phyloP scores from a whole-genome alignment of 805 yeast genomes.

The Naumovozyma castellii region DNA sequence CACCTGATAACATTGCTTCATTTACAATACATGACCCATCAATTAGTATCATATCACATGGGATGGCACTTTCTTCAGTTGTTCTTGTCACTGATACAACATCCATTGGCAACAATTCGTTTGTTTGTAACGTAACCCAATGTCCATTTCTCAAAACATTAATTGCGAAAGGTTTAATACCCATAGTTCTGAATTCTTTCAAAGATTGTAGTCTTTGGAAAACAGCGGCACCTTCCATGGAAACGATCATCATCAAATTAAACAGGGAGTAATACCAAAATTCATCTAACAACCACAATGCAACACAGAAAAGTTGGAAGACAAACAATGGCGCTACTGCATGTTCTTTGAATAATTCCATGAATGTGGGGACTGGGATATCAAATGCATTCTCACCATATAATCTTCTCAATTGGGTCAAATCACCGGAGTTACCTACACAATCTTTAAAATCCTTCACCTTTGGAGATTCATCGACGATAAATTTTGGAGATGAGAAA shows the following conservation, averaged over 20 bases:
- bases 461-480: constrained; percentile 47
- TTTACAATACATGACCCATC: constrained; percentile 93
- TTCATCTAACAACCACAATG: constrained; percentile 92
- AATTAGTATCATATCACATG: constrained; percentile 80
- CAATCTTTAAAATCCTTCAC: constrained; percentile 47
- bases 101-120: constrained; percentile 83
- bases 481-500: constrained; percentile 76
- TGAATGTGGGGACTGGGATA: constrained; percentile 87
- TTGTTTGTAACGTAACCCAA: constrained; percentile 66
- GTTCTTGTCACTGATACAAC: constrained; percentile 81
- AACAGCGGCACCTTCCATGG: constrained; percentile 90
- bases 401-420: constrained; percentile 40
- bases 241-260: constrained; percentile 81
- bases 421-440: constrained; percentile 48
- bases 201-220: constrained; percentile 92
- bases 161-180: constrained; percentile 80
- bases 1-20: constrained; percentile 98
- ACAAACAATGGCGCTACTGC: constrained; percentile 98
- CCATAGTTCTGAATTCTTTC: constrained; percentile 95
- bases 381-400: constrained; percentile 87
- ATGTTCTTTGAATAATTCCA: constrained; percentile 89
- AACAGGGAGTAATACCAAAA: constrained; percentile 93
- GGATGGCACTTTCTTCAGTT: constrained; percentile 81
- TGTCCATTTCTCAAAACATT: constrained; percentile 58
- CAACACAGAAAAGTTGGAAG: constrained; percentile 91